Conservation (phyloP, 225 moss, liverwort and hornwort species). For the Climacium dendroides region DNA sequence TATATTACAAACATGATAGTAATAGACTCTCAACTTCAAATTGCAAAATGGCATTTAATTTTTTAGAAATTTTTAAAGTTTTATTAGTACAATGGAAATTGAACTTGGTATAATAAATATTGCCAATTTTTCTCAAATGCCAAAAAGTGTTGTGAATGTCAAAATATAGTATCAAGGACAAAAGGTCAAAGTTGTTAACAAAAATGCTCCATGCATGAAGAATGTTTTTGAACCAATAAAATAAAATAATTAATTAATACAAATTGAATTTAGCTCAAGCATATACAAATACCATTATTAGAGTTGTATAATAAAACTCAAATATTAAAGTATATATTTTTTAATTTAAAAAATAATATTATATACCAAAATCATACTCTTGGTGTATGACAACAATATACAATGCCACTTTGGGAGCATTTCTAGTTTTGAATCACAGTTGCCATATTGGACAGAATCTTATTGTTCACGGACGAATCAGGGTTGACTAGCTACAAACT, state of each 20-base stretch:
- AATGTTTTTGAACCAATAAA: neutral
- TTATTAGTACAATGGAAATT: neutral
- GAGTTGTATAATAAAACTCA: neutral
- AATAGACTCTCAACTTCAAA: neutral
- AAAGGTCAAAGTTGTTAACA: neutral
- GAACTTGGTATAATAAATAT: rapidly evolving
- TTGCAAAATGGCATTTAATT: neutral
- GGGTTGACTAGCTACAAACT: too few relatives aligned
- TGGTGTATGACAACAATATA: neutral
- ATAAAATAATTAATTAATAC: neutral
- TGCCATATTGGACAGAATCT: too few relatives aligned
- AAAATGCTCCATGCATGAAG: neutral
- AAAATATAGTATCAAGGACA: neutral
- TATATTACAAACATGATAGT: neutral
- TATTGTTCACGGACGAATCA: too few relatives aligned
- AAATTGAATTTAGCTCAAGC: neutral
- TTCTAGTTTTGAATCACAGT: neutral
- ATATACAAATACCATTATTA: neutral
- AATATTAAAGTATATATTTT: rapidly evolving
- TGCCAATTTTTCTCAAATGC: neutral
- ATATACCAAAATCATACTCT: neutral
- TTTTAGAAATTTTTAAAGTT: neutral
- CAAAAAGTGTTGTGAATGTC: neutral
- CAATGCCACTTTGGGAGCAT: neutral
- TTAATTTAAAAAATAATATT: rapidly evolving